These are phyloP conservation scores for Pythium aristosporum DNA, from an alignment of 352 stramenopile species.

Conservation along the genomic window DNA sequence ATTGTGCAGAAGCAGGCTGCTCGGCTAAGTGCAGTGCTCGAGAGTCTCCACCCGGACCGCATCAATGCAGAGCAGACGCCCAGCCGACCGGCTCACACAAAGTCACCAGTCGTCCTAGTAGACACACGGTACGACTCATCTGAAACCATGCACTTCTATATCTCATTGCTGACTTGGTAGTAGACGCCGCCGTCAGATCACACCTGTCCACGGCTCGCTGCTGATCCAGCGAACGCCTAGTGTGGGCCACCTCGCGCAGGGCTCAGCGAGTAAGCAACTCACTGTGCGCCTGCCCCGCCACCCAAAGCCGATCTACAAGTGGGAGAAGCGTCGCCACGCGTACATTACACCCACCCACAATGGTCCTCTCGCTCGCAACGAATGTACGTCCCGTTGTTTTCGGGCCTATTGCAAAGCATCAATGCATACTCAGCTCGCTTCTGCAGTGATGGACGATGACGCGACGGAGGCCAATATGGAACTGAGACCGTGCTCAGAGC, in stretches of 20 bases:
- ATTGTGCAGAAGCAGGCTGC: conserved; percentile 50
- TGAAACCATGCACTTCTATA: background rate
- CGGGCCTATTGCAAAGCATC: background rate
- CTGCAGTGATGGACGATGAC: conserved; percentile 36
- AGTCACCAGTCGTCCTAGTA: conserved; percentile 5
- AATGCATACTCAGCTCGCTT: background rate
- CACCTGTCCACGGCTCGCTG: conserved; percentile 25
- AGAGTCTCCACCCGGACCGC: conserved; percentile 28
- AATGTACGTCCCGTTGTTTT: conserved; percentile 8
- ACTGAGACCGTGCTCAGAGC: conserved; percentile 42
- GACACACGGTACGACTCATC: conserved; percentile 8
- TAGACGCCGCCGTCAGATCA: conserved; percentile 20
- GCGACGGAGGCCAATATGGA: conserved; percentile 45
- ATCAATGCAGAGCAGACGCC: background rate
- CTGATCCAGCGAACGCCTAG: conserved; percentile 35
- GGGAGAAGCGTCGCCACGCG: conserved; percentile 39
- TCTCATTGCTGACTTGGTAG: background rate
- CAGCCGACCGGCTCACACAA: background rate
- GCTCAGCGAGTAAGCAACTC: conserved; percentile 37
- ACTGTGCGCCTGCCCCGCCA: conserved; percentile 25
- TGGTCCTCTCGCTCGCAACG: conserved; percentile 7
- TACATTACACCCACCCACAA: conserved; percentile 7
- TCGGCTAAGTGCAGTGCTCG: conserved; percentile 34
- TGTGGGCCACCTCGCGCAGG: conserved; percentile 15
- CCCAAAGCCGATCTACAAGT: conserved; percentile 56